Conservation (phyloP, 305 asterid species). For the Striga hermonthica region DNA sequence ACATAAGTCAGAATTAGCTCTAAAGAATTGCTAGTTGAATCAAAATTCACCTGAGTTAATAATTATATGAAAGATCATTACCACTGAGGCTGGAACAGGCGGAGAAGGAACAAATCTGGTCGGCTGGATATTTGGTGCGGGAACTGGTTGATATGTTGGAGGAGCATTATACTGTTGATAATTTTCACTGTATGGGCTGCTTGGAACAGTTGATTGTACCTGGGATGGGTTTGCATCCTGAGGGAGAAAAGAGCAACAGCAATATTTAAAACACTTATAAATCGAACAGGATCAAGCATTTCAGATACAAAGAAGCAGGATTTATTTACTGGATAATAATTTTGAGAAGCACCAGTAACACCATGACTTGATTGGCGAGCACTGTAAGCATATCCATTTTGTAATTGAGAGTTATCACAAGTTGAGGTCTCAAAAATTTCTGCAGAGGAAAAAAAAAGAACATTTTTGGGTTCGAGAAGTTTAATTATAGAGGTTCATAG, state of each 20-base stretch:
- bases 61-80: constrained; percentile 23
- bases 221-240: constrained; percentile 46
- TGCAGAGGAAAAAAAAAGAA: constrained; percentile 31
- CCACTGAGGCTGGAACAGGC: constrained; percentile 46
- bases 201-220: constrained; percentile 37
- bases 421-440: constrained; percentile 48
- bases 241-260: constrained; percentile 5
- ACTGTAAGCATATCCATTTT: constrained; percentile 38
- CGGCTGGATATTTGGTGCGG: constrained; percentile 43
- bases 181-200: constrained; percentile 44
- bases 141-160: constrained; percentile 43
- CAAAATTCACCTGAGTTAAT: background rate
- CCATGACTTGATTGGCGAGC: constrained; percentile 51
- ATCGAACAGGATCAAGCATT: constrained; percentile 12
- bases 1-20: constrained; percentile 16
- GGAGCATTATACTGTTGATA: constrained; percentile 56
- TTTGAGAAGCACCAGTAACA: constrained; percentile 46
- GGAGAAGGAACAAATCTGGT: constrained; percentile 63
- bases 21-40: background rate
- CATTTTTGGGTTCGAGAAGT: background rate
- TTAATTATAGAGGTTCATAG: background rate
- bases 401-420: constrained; percentile 44
- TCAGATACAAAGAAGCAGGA: constrained; percentile 11
- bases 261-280: background rate
- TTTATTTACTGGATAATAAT: constrained; percentile 54